Evolutionary conservation across 352 stramenopile species (phyloP).

Genomic region (Pythium insidiosum): DNA sequence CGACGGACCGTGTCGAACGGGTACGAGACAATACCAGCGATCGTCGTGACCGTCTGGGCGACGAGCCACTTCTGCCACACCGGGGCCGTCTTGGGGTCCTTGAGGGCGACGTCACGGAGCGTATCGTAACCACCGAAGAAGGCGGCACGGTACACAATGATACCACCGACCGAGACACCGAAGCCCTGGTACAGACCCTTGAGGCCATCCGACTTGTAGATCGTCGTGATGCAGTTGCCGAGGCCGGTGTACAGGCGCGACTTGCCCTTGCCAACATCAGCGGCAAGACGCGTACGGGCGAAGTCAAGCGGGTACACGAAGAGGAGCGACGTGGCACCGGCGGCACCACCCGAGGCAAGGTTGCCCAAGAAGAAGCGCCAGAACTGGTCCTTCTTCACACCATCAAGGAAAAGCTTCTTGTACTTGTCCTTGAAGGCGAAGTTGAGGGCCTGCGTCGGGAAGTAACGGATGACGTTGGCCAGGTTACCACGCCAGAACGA

Average conservation of each 20-base stretch:
- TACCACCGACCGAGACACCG: conserved; percentile 97
- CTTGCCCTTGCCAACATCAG: conserved; percentile 97
- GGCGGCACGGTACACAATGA: conserved; percentile 97
- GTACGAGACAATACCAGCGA: conserved; percentile 93
- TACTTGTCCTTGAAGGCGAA: conserved; percentile 94
- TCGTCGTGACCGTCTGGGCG: conserved; percentile 87
- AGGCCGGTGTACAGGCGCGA: conserved; percentile 97
- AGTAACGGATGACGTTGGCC: conserved; percentile 91
- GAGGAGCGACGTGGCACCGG: conserved; percentile 93
- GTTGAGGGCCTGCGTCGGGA: conserved; percentile 90
- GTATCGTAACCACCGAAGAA: conserved; percentile 99
- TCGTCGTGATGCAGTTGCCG: conserved; percentile 95
- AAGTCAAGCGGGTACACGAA: conserved; percentile 98
- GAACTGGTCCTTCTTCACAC: conserved; percentile 95
- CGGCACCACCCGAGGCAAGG: conserved; percentile 96
- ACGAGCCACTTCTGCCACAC: conserved; percentile 89
- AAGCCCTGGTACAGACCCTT: conserved; percentile 98
- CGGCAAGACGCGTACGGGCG: conserved; percentile 97
- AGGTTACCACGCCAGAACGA: conserved; percentile 91
- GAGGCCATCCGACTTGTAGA: conserved; percentile 88
- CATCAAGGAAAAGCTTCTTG: conserved; percentile 85
- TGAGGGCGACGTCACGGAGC: conserved; percentile 83
- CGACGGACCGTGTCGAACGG: conserved; percentile 94
- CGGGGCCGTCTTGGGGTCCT: conserved; percentile 79
- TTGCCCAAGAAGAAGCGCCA: conserved; percentile 98